Evolutionary conservation across 78 protist species (phyloP).

Genomic region (Isochrysis galbana): DNA sequence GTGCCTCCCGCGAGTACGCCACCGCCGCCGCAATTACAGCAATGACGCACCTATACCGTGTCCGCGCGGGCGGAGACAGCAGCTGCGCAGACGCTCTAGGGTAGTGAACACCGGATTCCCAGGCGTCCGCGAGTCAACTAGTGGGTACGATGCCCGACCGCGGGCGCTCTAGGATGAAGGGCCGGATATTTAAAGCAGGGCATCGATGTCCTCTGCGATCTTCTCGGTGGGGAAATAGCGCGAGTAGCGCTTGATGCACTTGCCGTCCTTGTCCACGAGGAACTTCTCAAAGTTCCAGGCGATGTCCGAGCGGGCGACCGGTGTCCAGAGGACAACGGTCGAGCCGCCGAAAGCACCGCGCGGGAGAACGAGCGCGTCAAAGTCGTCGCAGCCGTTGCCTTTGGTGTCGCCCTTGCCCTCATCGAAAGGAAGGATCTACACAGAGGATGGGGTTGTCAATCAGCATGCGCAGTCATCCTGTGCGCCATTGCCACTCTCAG

Average conservation of each 20-base stretch:
- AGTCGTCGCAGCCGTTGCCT: neutral
- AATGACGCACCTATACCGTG: too few relatives aligned
- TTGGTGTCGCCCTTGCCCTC: neutral
- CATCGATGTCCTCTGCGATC: conserved; percentile 29
- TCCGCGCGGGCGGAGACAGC: too few relatives aligned
- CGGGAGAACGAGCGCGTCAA: neutral
- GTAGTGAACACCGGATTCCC: too few relatives aligned
- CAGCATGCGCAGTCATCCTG: too few relatives aligned
- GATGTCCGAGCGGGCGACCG: conserved; percentile 46
- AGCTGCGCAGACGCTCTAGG: too few relatives aligned
- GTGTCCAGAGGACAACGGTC: conserved; percentile 36
- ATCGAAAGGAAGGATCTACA: neutral
- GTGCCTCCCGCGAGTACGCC: too few relatives aligned
- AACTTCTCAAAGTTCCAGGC: conserved; percentile 64
- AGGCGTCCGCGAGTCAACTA: too few relatives aligned
- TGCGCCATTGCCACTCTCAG: too few relatives aligned
- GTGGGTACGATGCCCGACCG: too few relatives aligned
- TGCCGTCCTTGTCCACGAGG: conserved; percentile 29
- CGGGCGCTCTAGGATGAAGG: too few relatives aligned
- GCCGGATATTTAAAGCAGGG: neutral
- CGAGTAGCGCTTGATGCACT: conserved; percentile 34
- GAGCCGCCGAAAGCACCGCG: neutral
- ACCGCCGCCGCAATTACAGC: too few relatives aligned
- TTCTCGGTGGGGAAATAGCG: conserved; percentile 7
- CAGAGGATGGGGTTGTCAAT: too few relatives aligned